Conservation (phyloP, 2,329 filamentous ascomycete species). For the Microdochium bolleyi region DNA sequence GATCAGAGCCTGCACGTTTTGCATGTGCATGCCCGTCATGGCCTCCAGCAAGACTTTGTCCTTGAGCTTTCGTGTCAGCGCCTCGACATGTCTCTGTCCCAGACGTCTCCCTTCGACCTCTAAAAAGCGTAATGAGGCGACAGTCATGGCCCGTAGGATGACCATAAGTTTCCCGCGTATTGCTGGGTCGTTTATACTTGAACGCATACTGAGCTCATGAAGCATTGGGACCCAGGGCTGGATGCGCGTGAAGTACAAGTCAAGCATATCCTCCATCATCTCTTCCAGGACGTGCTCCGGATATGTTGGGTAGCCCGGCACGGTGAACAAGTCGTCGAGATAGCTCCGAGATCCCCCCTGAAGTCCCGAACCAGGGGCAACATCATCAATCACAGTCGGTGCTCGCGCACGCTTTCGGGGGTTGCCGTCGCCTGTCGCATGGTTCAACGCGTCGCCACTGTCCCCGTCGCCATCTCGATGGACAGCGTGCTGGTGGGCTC, state of each 20-base stretch:
- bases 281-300: background rate
- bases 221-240: slow-evolving; percentile 13
- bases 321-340: background rate
- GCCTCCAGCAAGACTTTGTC: slow-evolving; percentile 3
- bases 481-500: no score
- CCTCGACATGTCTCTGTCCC: background rate
- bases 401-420: background rate
- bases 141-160: background rate
- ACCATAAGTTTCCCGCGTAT: background rate
- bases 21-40: background rate
- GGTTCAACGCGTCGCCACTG: no score
- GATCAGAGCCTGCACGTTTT: slow-evolving; percentile 2
- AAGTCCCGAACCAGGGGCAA: background rate
- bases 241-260: slow-evolving; percentile 6
- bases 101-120: background rate
- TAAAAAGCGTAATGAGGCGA: background rate
- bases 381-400: background rate
- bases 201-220: slow-evolving; percentile 6
- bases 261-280: slow-evolving; percentile 5
- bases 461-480: no score
- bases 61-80: slow-evolving; percentile 6
- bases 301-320: background rate
- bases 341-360: background rate
- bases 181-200: slow-evolving; percentile 1
- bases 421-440: no score